Base-by-base conservation (phyloP, 768 basidiomycete genomes). In the Cystobasidiopsis lactophilus region DNA sequence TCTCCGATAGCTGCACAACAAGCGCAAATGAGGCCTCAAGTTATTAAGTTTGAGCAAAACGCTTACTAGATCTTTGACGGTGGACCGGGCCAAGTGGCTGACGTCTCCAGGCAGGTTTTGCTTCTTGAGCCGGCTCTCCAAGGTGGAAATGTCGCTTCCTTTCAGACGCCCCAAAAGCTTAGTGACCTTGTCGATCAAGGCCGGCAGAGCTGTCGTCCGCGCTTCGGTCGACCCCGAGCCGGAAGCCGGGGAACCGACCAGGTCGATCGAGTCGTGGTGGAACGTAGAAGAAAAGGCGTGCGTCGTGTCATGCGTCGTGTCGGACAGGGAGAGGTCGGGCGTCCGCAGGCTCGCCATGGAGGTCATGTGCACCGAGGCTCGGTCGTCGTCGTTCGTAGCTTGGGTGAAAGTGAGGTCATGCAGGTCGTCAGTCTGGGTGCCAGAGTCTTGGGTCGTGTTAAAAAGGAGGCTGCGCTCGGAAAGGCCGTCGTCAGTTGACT, bases 121-220 rank as follows among this genome's bases (percentile, higher is more conserved):
- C 52, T 86, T 79, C 66, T 85, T 89, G 26, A 96, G 70, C 26
- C 93, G 78, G 57, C 82, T 82, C 30, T 84, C 85, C 39, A 96
- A 71, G 1, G 85, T 86, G 21, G 80, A 71, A 1, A 89, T 79
- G 59, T 96, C 89, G 1, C 88, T 79, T 57, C 81, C 71, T 39
- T 71, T 68, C 51, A 84, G 68, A 33, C 76, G 75, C 26, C 72
- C 70, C 53, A 88, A 72, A 2, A 96, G 68, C 26, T 72, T 69
- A 24, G 70, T 65, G 44, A 81, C 69, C 53, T 82, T 65, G 23
- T 71, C 70, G 43, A 70, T 62, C 1, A 73, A 60, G 18, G 62
- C 52, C 2, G 64, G 56, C 1, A 71, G 55, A 1, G 65, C 58
- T 0, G 66, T 63, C 26, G 64, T 30, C 24, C 37, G 43, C 4